Percentiles rank a stretch among this genome's conserved stretches.
phyloP scores from a whole-genome alignment of 164 flowering plant species.

The Umbilicus rupestris region DNA sequence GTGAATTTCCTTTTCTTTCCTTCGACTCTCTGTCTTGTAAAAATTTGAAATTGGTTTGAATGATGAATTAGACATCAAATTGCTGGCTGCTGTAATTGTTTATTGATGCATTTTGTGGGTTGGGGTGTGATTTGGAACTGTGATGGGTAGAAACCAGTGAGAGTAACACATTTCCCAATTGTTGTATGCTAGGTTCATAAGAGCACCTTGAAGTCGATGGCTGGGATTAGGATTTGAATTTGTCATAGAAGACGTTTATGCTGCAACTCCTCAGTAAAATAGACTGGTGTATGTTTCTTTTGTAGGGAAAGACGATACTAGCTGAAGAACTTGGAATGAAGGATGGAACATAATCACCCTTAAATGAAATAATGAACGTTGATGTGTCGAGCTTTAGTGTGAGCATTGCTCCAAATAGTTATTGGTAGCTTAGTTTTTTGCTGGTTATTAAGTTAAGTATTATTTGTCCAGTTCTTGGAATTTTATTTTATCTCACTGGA shows the following conservation, averaged over 20 bases:
- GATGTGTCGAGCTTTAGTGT: not conserved
- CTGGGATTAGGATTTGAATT: constrained; percentile 1
- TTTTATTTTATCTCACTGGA: not conserved
- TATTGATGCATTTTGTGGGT: not conserved
- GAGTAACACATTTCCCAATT: not conserved
- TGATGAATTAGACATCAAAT: not conserved
- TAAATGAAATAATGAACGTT: not conserved
- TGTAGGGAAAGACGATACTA: constrained; percentile 8
- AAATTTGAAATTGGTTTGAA: not conserved
- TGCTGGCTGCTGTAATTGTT: not conserved
- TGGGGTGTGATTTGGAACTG: not conserved
- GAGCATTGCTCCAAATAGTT: not conserved
- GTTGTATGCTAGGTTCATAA: constrained; percentile 5
- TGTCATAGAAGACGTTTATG: not conserved
- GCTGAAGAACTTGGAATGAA: constrained; percentile 6
- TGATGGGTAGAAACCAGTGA: not conserved
- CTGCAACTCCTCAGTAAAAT: constrained; percentile 6
- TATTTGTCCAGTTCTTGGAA: not conserved
- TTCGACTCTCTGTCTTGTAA: not conserved
- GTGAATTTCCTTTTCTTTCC: constrained; percentile 17
- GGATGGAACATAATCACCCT: not conserved
- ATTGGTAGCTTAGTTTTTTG: not conserved
- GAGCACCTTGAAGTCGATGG: constrained; percentile 3
- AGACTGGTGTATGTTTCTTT: constrained; percentile 5
- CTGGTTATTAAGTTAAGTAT: not conserved